Percentiles rank a stretch among this genome's conserved stretches.
Conservation (phyloP, 768 basidiomycete genomes). For the Tulasnella sp. region DNA sequence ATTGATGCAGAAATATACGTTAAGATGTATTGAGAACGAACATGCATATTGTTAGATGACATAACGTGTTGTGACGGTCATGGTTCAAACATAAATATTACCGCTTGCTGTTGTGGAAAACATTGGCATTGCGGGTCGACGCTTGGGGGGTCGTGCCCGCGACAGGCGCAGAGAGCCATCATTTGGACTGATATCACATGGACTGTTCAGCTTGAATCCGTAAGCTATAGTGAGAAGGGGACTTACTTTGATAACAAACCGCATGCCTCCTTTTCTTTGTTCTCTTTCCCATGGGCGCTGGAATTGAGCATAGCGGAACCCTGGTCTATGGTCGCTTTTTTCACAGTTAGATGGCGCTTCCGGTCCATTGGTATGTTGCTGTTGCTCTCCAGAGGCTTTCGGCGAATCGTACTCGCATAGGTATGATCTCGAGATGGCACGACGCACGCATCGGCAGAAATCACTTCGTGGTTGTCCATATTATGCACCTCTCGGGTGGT, state of each 20-base stretch:
- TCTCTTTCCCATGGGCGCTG: conserved; percentile 9
- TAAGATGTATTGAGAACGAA: too few species aligned
- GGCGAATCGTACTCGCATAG: not conserved
- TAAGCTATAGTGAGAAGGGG: not conserved
- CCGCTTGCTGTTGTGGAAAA: too few species aligned
- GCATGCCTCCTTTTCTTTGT: conserved; percentile 7
- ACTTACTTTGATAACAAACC: conserved; percentile 9
- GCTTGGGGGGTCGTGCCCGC: conserved; percentile 8
- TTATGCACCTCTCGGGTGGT: not conserved
- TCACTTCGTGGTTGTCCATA: not conserved
- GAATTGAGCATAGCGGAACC: not conserved
- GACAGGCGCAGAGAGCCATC: conserved; percentile 7
- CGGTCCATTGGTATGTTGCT: not conserved
- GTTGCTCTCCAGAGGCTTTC: conserved; percentile 3
- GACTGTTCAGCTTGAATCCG: not conserved
- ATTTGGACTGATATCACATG: not conserved
- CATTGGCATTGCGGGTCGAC: too few species aligned
- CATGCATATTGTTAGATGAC: too few species aligned
- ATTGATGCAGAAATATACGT: too few species aligned
- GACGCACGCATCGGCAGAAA: not conserved
- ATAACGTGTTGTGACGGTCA: too few species aligned
- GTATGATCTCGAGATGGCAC: conserved; percentile 10
- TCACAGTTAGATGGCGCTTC: not conserved
- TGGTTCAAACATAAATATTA: too few species aligned
- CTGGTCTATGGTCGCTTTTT: not conserved